Percentiles rank a stretch among this genome's conserved stretches.
phyloP scores from a whole-genome alignment of 768 basidiomycete species.

The Tephrocybe sp. region DNA sequence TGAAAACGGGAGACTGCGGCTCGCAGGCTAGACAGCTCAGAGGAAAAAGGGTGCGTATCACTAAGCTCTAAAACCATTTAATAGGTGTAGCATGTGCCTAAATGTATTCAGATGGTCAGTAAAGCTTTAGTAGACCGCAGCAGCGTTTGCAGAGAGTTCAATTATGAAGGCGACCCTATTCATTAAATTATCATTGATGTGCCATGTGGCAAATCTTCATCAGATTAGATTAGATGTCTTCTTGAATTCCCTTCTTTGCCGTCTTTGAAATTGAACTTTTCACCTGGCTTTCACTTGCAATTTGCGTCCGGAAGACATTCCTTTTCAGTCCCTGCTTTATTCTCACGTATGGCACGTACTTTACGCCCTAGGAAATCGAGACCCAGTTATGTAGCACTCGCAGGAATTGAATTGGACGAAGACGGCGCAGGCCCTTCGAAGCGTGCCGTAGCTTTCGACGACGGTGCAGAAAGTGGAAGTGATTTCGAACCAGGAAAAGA shows the following conservation, averaged over 20 bases:
- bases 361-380: slow-evolving; percentile 56
- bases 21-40: slow-evolving; percentile 47
- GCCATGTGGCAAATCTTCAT: no score
- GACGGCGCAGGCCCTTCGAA: slow-evolving; percentile 43
- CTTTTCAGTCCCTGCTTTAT: no score
- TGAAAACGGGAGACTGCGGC: slow-evolving; percentile 49
- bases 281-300: no score
- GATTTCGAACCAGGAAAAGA: slow-evolving; percentile 55
- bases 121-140: no score
- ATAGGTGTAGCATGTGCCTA: not conserved
- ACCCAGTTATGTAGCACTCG: slow-evolving; percentile 47
- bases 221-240: no score
- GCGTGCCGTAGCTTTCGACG: slow-evolving; percentile 27
- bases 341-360: slow-evolving; percentile 58
- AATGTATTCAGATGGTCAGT: no score
- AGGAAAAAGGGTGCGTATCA: slow-evolving; percentile 44
- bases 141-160: no score
- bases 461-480: slow-evolving; percentile 44
- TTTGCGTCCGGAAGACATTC: no score
- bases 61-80: slow-evolving; percentile 11
- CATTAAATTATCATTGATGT: no score
- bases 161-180: no score
- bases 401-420: slow-evolving; percentile 34
- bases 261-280: no score
- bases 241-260: no score